Conservation (phyloP, 176 grass and related monocot species). For the maize (Zea mays) region Zm-B73-REFERENCE-NAM-5.0 NC_050100.1:60351501-60352000, state of each 20-base stretch:
- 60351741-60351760: not conserved
- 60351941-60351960: too few species aligned
- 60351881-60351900: too few species aligned
- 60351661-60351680: not conserved
- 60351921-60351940: too few species aligned
- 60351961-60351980: too few species aligned
- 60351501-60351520: constrained; percentile 19
- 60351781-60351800: too few species aligned
- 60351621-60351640: too few species aligned
- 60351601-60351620: not conserved
- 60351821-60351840: too few species aligned
- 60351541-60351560: not conserved
- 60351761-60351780: not conserved
- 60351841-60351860: too few species aligned
- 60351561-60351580: not conserved
- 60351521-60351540: not conserved
- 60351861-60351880: too few species aligned
- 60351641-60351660: not conserved
- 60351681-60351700: not conserved
- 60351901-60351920: too few species aligned
- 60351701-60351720: not conserved
- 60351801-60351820: too few species aligned
- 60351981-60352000: too few species aligned
- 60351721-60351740: not conserved
- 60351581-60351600: not conserved